Conservation (phyloP, 306 rosid species). For the Prunus kanzakura region DNA sequence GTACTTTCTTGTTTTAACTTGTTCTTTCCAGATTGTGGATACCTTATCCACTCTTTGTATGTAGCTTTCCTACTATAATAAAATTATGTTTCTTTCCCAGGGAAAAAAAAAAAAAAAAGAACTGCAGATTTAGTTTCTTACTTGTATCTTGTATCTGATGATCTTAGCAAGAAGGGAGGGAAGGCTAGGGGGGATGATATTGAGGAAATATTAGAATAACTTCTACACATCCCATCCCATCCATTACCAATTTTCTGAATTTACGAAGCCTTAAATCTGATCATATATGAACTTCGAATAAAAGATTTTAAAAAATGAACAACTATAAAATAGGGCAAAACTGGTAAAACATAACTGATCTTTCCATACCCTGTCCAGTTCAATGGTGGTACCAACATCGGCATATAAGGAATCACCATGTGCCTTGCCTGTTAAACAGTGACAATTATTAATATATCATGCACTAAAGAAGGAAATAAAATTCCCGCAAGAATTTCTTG, state of each 20-base stretch:
- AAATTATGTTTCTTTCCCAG: no score
- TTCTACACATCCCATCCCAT: background rate
- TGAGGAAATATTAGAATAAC: background rate
- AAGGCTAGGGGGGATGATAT: background rate
- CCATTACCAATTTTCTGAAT: background rate
- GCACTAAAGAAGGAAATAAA: constrained; percentile 6
- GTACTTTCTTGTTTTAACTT: no score
- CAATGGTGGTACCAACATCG: constrained; percentile 92
- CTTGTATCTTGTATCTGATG: constrained; percentile 3
- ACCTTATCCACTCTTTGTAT: no score
- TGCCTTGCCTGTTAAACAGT: constrained; percentile 69
- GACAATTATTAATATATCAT: constrained; percentile 7
- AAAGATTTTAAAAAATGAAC: background rate
- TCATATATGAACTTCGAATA: background rate
- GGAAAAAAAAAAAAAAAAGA: no score
- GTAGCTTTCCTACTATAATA: no score
- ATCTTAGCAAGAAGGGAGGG: background rate
- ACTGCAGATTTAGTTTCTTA: background rate
- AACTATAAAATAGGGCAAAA: constrained; percentile 1
- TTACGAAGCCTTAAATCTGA: background rate
- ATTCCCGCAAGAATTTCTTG: constrained; percentile 17
- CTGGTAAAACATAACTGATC: constrained; percentile 12
- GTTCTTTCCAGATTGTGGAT: no score
- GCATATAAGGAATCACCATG: constrained; percentile 95
- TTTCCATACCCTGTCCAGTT: constrained; percentile 85